Evolutionary conservation across 768 basidiomycete species (phyloP).

Genomic region (Lentinula guzmanii): DNA sequence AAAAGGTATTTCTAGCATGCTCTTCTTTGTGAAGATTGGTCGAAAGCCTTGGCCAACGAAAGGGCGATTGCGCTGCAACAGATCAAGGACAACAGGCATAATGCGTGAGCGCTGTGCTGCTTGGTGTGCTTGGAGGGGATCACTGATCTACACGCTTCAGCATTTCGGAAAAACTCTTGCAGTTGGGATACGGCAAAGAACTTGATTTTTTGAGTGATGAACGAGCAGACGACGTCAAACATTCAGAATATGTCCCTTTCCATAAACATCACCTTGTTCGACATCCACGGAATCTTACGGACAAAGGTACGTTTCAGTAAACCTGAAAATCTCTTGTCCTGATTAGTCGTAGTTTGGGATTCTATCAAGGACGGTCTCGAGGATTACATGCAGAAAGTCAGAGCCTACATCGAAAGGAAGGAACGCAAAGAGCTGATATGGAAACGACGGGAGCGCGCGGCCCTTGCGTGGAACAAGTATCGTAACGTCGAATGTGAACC

Average conservation of each 20-base stretch:
- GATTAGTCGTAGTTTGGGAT: not conserved
- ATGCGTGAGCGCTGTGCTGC: not conserved
- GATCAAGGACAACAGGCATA: not conserved
- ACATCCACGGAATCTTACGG: constrained; percentile 8
- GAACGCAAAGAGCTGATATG: constrained; percentile 15
- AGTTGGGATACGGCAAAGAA: not conserved
- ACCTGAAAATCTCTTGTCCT: not conserved
- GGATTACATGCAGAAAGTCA: not conserved
- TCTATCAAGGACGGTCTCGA: not conserved
- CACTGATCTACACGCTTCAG: not conserved
- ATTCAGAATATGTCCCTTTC: not conserved
- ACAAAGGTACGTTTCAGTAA: constrained; percentile 5
- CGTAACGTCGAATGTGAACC: constrained; percentile 11
- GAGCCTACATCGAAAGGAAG: constrained; percentile 9
- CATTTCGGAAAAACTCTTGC: not conserved
- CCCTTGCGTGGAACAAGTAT: constrained; percentile 17
- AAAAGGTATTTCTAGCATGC: not conserved
- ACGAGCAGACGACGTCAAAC: not conserved
- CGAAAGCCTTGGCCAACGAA: not conserved
- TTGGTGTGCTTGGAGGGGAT: not conserved
- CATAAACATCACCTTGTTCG: constrained; percentile 9
- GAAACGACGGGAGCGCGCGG: constrained; percentile 13
- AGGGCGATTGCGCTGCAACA: not conserved
- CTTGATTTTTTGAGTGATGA: not conserved
- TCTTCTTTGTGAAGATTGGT: not conserved